Base-by-base conservation (phyloP, 768 basidiomycete genomes). In the Pulveroboletus sp. region DNA sequence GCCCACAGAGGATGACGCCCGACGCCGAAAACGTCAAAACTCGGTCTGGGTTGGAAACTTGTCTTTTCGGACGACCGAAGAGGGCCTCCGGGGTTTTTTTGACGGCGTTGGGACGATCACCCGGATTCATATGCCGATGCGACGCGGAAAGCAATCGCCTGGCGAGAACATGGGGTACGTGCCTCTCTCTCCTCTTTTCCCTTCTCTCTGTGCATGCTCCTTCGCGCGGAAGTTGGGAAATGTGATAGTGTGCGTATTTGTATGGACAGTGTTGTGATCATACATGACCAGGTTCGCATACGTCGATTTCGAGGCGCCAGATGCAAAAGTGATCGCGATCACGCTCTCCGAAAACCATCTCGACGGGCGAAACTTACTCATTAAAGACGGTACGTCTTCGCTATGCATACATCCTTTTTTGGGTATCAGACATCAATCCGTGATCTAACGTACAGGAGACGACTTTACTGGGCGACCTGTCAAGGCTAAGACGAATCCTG, bases 11-110 rank as follows among this genome's bases (percentile, higher is more conserved):
- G 62, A 53, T 46, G 42, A 50, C 35, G 22, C 51, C 32, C 44
- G 52, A 57, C 54, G 61, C 48, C 57, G 54, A 62, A 84, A 83
- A 66, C 81, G 86, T 22, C 82, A 89, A 67, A 83, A 94, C 64
- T 94, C 91, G 5, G 76, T 97, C 40, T 98, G 95, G 95, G 88
- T 97, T 26, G 95, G 95, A 35, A 98, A 98, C 69, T 64, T 98
- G 65, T 78, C 88, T 6, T 98, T 87, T 77, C 88, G 86, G 69
- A 97, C 95, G 44, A 89, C 86, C 1, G 72, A 77, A 49, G 81
- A 86, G 11, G 72, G 84, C n/a, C 70, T 98, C 27, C 76, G 74
- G 35, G 61, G 57, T 26, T 92, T 91, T 68, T 91, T 92, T 63
- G 76, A 80, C 35, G 80, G 76, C 2, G 80, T 72, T 24, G 88